Evolutionary conservation across 1,284 basidiomycete species (phyloP).

Genomic region (Pseudozyma thailandica): DNA sequence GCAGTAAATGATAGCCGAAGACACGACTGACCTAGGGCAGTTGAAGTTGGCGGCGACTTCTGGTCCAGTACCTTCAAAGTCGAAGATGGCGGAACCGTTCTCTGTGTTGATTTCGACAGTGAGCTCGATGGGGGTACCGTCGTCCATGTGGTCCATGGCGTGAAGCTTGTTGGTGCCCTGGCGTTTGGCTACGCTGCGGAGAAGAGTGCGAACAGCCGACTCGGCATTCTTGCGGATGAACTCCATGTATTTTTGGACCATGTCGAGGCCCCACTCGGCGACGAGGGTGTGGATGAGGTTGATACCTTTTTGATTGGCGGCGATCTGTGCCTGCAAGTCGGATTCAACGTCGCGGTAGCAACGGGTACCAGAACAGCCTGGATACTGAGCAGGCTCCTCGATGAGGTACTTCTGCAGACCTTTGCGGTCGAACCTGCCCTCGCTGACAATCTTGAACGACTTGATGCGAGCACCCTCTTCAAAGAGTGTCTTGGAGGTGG

Average conservation of each 20-base stretch:
- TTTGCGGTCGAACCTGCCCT: conserved; percentile 81
- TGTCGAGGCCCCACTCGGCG: conserved; percentile 83
- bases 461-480: conserved; percentile 93
- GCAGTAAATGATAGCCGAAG: conserved; percentile 92
- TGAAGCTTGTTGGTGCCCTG: conserved; percentile 76
- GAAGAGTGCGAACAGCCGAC: conserved; percentile 82
- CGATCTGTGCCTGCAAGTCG: conserved; percentile 94
- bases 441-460: conserved; percentile 90
- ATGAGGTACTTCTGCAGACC: conserved; percentile 83
- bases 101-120: conserved; percentile 81
- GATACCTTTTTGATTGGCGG: conserved; percentile 91
- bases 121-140: conserved; percentile 76
- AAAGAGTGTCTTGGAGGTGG: conserved; percentile 86
- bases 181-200: conserved; percentile 79
- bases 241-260: conserved; percentile 75
- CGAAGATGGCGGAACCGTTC: conserved; percentile 83
- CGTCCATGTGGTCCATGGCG: conserved; percentile 73
- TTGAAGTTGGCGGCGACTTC: conserved; percentile 92
- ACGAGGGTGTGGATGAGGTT: conserved; percentile 74
- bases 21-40: conserved; percentile 77
- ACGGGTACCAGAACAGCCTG: conserved; percentile 68
- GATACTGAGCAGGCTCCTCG: conserved; percentile 83
- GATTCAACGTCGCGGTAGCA: conserved; percentile 84
- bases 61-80: conserved; percentile 84
- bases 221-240: conserved; percentile 89